Base-by-base conservation (phyloP, 2,329 filamentous ascomycete species). In the Lachnellula cervina region DNA sequence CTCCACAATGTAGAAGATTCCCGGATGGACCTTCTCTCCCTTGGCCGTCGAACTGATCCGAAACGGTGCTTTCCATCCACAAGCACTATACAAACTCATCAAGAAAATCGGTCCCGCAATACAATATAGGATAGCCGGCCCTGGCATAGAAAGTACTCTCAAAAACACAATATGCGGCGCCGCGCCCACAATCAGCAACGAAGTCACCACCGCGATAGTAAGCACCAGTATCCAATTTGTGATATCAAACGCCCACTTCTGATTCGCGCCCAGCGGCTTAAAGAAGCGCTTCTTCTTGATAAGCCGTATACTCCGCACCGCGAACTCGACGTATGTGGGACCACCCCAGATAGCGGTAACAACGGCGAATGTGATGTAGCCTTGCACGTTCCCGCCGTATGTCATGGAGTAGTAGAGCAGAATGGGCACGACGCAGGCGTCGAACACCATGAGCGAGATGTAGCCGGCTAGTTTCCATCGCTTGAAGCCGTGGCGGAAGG, bases 1-100 rank as follows among this genome's bases (percentile, higher is more conserved):
- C 69, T 88, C 85, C 25, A 87, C 80, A 32, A 88, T 76, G 49
- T 84, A 85, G 62, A 86, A 84, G 1, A 81, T 76, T 2, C 81
- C 78, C 0, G 85, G 85, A 3, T 80, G 76, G 55, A 86, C 80
- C 67, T 74, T 72, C 16, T 76, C 76, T 17, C 83, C 83, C 64
- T 83, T 84, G 0, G 76, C 76, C 0, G 82, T 81, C 2, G 84
- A 87, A 52, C 82, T 86, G 59, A 87, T 82, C 46, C 82, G 79
- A 64, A 83, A 85, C 0, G 82, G 83, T 0, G 83, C 79, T 16
- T 69, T 71, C 60, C 60, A 63, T 5, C 57, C 61, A 49, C 45
- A 50, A 66, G 68, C 62, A 17, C 64, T 57, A 23, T 64, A 64
- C 3, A 62, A 56, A 47, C 66, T 68, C 64, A 76, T 66, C 21